Evolutionary conservation across 2,329 filamentous ascomycete genomes (phyloP), one percentile per base, ranked within the genome.

Genomic region (Botrytis elliptica): DNA sequence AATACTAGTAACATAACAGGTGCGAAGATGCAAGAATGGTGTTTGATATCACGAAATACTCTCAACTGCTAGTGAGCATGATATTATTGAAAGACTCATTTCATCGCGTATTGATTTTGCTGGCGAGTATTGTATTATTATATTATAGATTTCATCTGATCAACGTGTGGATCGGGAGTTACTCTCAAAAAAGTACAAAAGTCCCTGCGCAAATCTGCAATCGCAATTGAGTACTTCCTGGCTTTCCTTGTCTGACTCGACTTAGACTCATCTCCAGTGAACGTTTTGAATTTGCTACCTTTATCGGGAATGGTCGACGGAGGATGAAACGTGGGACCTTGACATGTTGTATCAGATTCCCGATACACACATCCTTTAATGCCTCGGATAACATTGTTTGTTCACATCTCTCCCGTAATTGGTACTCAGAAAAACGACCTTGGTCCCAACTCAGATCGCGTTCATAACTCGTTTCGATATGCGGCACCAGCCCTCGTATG

Each of bases 351-450:
- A 63, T 70, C 68, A 62, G 14, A n/a, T 44, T 38, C 68, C 55
- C 40, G 55, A 70, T 70, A 55, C n/a, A 70, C 40, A 70, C 36
- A 46, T 70, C 36, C 29, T 70, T 29, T 60, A 33, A 59, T 52
- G 49, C 70, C 63, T 46, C 63, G 38, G 52, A 68, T 14, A 68
- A 68, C 36, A 59, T 36, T 72, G n/a, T 68, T 59, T 72, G n/a
- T 29, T 40, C 52, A 59, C 49, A 60, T 67, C 14, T 46, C 36
- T 59, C 16, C 57, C 70, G n/a, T 46, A 16, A 42, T 46, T 67
- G 63, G 38, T 36, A 68, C 36, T 44, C 36, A 29, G 25, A 40
- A 71, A 42, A 64, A 40, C 10, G 14, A 33, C 9, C 42, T 63
- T 40, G 57, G 18, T 52, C 33, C 44, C 44, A 42, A 52, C 36